Percentiles rank a stretch among this genome's conserved stretches.
phyloP scores from a whole-genome alignment of 768 basidiomycete species.

The Lactarius trivialis region DNA sequence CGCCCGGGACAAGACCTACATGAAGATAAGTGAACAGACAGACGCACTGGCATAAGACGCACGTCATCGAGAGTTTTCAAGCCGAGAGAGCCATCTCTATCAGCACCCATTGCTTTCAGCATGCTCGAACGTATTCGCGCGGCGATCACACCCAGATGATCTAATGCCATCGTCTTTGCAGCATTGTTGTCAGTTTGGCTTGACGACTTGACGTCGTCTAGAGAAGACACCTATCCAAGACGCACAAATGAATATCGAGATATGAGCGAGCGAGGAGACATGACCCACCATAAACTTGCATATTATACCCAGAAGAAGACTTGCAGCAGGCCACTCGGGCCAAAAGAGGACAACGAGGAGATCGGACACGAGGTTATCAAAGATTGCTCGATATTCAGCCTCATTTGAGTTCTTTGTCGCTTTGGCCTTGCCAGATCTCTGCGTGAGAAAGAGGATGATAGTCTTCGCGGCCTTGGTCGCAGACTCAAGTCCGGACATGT shows the following conservation, averaged over 20 bases:
- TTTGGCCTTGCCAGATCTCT: conserved; percentile 77
- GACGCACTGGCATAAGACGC: conserved; percentile 8
- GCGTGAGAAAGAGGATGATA: conserved; percentile 41
- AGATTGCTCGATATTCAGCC: conserved; percentile 86
- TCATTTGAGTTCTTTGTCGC: conserved; percentile 88
- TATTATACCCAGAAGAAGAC: conserved; percentile 69
- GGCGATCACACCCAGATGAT: conserved; percentile 91
- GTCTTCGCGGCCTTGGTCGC: conserved; percentile 81
- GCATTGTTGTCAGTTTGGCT: conserved; percentile 69
- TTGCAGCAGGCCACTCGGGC: conserved; percentile 97
- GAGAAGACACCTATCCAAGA: conserved; percentile 57
- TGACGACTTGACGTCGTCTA: conserved; percentile 75
- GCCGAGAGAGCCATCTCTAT: conserved; percentile 31
- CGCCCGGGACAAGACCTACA: conserved; percentile 47
- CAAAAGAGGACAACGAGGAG: conserved; percentile 82
- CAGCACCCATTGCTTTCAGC: conserved; percentile 34
- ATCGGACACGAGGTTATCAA: conserved; percentile 87
- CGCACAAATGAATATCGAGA: not conserved
- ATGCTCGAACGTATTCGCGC: conserved; percentile 64
- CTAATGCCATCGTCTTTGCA: conserved; percentile 82
- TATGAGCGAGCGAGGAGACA: not conserved
- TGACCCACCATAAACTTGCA: conserved; percentile 78
- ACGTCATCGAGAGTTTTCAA: conserved; percentile 73
- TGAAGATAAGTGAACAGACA: conserved; percentile 2
- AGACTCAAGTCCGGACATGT: conserved; percentile 67